Conservation (phyloP, 306 rosid species). For the Cyclanthera cordifolia region DNA sequence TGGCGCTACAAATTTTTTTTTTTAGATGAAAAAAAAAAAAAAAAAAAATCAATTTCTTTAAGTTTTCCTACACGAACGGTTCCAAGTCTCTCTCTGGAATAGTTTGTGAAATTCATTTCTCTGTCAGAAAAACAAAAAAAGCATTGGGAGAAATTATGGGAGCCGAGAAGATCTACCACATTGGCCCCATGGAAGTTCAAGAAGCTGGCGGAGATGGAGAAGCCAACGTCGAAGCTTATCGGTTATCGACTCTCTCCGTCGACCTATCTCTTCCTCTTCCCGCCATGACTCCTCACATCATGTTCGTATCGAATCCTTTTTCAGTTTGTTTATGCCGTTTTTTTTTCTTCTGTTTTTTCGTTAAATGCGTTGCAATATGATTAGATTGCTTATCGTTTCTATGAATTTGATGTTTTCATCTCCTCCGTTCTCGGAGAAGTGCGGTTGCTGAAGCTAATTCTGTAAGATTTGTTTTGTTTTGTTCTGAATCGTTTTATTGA, state of each 20-base stretch:
- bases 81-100: background rate
- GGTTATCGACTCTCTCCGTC: slow-evolving; percentile 37
- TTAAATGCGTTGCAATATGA: background rate
- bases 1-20: no score
- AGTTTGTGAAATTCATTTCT: background rate
- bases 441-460: background rate
- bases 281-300: slow-evolving; percentile 34
- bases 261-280: slow-evolving; percentile 50
- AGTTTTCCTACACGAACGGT: no score
- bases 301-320: slow-evolving; percentile 27
- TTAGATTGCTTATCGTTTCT: background rate
- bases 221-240: slow-evolving; percentile 20
- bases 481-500: background rate
- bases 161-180: slow-evolving; percentile 5
- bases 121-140: background rate
- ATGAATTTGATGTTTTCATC: background rate
- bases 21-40: no score
- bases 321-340: background rate
- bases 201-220: background rate
- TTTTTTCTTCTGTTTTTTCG: background rate
- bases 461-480: background rate
- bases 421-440: background rate
- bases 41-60: no score
- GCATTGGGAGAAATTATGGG: background rate
- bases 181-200: background rate